These are phyloP conservation scores for Linum trigynum DNA, from an alignment of 345 rosid species.

Conservation along the genomic window DNA sequence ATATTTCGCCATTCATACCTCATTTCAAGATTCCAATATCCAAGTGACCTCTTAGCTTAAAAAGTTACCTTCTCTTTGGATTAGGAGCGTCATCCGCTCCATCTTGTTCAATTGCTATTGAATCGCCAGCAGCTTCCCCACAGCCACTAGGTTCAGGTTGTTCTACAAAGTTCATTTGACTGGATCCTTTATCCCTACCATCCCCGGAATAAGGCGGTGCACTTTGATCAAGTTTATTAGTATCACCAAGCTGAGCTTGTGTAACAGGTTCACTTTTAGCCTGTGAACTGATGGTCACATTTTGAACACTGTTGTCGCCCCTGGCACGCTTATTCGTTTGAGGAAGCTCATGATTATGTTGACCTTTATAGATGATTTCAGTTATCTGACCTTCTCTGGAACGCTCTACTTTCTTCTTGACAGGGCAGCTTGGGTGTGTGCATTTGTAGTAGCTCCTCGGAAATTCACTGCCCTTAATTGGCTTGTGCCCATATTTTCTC, in stretches of 20 bases:
- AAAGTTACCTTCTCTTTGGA: constrained; percentile 58
- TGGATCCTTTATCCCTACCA: constrained; percentile 34
- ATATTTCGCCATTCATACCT: too few relatives aligned
- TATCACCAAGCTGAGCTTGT: constrained; percentile 23
- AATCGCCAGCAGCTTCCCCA: constrained; percentile 41
- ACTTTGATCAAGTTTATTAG: constrained; percentile 18
- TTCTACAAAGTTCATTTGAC: constrained; percentile 25
- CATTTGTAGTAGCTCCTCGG: constrained; percentile 98
- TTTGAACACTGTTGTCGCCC: constrained; percentile 43
- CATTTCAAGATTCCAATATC: too few relatives aligned
- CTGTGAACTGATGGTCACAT: constrained; percentile 30
- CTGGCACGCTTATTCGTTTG: constrained; percentile 53
- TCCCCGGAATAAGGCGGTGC: constrained; percentile 18
- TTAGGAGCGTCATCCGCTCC: constrained; percentile 47
- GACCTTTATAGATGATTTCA: constrained; percentile 88
- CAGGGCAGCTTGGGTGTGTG: constrained; percentile 64
- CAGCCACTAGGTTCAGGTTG: constrained; percentile 34
- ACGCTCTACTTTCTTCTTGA: constrained; percentile 92
- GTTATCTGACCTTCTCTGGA: constrained; percentile 78
- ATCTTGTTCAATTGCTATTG: constrained; percentile 31
- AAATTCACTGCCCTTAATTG: constrained; percentile 84
- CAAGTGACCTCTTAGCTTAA: too few relatives aligned
- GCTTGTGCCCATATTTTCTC: constrained; percentile 96
- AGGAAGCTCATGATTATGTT: constrained; percentile 82
- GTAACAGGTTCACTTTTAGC: constrained; percentile 29